Base-by-base conservation (phyloP, 2,329 filamentous ascomycete genomes). In the Trichoderma atroviride region DNA sequence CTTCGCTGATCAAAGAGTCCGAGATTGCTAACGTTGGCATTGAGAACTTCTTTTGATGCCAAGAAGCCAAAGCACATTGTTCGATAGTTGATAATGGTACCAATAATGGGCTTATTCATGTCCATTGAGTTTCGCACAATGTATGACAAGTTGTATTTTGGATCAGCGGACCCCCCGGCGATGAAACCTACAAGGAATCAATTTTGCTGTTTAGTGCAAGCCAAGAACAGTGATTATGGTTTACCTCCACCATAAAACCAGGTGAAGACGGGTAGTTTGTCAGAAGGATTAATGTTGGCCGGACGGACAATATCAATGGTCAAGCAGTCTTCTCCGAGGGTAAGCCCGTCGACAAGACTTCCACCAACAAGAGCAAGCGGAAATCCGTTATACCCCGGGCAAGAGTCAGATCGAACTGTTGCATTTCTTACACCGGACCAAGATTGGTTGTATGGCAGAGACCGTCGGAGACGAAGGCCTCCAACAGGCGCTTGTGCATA, bases 161-260 rank as follows among this genome's bases (percentile, higher is more conserved):
- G 59, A 50, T 61, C 59, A 50, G 59, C 59, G 9, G 59, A 61
- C 4, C 59, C 59, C 0, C 59, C 59, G 14, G 59, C 59, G 24
- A 61, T 33, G 19, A 61, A 61, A 61, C 59, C 59, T 61, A 50
- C 13, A 33, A 11, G 19, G 6, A 50, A 50, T 61, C 6, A 61
- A 22, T 16, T 50, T 50, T 0, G 11, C n/a, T 50, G 19, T 11
- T 24, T 33, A 4, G 6, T 35, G 3, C 5, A 33, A 24, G 7
- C 2, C 1, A 16, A 50, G 13, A 29, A 3, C 16, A 4, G n/a
- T 37, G 56, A 56, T 9, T 37, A 37, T 37, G 19, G 4, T 61
- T 24, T 61, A 61, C 59, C 59, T 50, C 59, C 59, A 33, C 59
- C 59, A 14, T 61, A 61, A 33, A 61, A 61, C 59, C 59, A 61